Percentiles rank a stretch among this genome's conserved stretches.
phyloP scores from a whole-genome alignment of 2,329 filamentous ascomycete genomes.

The Aspergillus latus region DNA sequence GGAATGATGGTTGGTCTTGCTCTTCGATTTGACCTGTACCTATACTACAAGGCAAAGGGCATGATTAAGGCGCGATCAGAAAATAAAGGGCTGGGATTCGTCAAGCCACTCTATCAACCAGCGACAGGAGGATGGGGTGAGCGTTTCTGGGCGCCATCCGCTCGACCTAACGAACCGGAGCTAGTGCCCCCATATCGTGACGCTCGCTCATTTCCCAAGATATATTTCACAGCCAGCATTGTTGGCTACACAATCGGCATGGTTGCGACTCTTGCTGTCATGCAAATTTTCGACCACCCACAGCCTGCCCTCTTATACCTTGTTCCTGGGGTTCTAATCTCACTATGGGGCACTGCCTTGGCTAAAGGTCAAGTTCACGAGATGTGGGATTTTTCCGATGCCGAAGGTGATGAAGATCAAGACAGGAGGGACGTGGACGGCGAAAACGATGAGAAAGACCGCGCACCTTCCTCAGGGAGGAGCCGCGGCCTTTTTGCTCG shows the following conservation, averaged over 20 bases:
- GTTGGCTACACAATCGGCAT: slow-evolving; percentile 77
- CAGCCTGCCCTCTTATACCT: slow-evolving; percentile 92
- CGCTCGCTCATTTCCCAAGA: slow-evolving; percentile 67
- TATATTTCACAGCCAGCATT: slow-evolving; percentile 79
- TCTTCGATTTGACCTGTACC: slow-evolving; percentile 85
- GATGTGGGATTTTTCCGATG: slow-evolving; percentile 82
- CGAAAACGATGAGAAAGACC: slow-evolving; percentile 47
- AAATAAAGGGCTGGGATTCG: slow-evolving; percentile 18
- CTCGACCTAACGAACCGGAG: slow-evolving; percentile 27
- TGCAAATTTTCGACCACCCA: slow-evolving; percentile 75
- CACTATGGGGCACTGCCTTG: slow-evolving; percentile 72
- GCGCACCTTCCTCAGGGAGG: background rate
- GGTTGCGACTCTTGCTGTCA: slow-evolving; percentile 70
- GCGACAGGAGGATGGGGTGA: slow-evolving; percentile 79
- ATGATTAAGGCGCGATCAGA: slow-evolving; percentile 41
- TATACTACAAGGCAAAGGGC: slow-evolving; percentile 71
- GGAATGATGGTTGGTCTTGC: slow-evolving; percentile 87
- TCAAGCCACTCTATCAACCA: slow-evolving; percentile 46
- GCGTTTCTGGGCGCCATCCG: slow-evolving; percentile 67
- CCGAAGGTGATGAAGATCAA: slow-evolving; percentile 43
- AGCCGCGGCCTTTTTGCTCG: slow-evolving; percentile 28
- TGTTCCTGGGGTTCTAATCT: slow-evolving; percentile 77
- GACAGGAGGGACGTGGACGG: slow-evolving; percentile 15
- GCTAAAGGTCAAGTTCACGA: slow-evolving; percentile 68
- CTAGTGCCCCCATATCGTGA: slow-evolving; percentile 37